Percentiles rank a stretch among this genome's conserved stretches.
Evolutionary conservation across 2,329 filamentous ascomycete species (phyloP).

Genomic region (Metarhizium guizhouense): DNA sequence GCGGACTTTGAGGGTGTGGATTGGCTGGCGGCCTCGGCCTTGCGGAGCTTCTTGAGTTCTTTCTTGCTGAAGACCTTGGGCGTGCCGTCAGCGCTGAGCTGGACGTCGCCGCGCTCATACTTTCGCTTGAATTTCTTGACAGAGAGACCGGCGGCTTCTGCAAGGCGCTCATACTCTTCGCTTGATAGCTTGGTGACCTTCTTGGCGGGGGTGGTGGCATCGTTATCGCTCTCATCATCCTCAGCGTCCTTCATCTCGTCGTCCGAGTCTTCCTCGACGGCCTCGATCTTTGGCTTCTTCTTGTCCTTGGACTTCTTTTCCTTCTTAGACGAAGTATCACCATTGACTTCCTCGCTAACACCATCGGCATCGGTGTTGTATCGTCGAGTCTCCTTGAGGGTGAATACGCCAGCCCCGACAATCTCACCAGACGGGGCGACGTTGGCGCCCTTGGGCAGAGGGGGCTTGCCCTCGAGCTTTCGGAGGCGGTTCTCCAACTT

Average conservation of each 20-base stretch:
- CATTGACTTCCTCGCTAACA: slow-evolving; percentile 47
- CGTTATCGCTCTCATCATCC: slow-evolving; percentile 27
- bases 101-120: slow-evolving; percentile 66
- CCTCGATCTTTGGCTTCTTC: slow-evolving; percentile 33
- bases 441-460: slow-evolving; percentile 65
- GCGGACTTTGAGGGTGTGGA: slow-evolving; percentile 28
- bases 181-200: slow-evolving; percentile 39
- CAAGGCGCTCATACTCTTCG: slow-evolving; percentile 49
- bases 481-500: slow-evolving; percentile 70
- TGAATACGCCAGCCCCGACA: slow-evolving; percentile 66
- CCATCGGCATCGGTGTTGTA: slow-evolving; percentile 95
- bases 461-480: slow-evolving; percentile 80
- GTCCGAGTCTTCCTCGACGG: slow-evolving; percentile 31
- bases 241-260: slow-evolving; percentile 36
- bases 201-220: slow-evolving; percentile 24
- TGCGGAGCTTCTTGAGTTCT: slow-evolving; percentile 64
- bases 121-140: slow-evolving; percentile 72
- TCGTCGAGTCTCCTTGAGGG: slow-evolving; percentile 84
- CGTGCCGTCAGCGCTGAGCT: slow-evolving; percentile 54
- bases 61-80: slow-evolving; percentile 66
- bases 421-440: slow-evolving; percentile 65
- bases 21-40: slow-evolving; percentile 41
- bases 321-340: slow-evolving; percentile 26
- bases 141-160: slow-evolving; percentile 58
- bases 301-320: slow-evolving; percentile 32